Evolutionary conservation across 2,329 filamentous ascomycete genomes (phyloP).

Genomic region (Pseudogymnoascus sp.): DNA sequence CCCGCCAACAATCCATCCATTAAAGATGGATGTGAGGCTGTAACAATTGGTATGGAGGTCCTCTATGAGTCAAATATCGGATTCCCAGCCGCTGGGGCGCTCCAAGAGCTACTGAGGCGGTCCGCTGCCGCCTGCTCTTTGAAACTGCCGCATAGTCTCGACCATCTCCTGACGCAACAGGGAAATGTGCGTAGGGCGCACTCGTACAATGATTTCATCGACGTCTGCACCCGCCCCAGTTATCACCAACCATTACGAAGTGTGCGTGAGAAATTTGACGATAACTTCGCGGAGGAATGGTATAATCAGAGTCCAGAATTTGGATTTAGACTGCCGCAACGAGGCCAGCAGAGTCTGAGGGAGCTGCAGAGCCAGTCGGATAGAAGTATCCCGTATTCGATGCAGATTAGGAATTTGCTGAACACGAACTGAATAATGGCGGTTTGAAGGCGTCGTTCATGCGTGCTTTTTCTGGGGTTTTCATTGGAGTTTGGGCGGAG

Average conservation of each 20-base stretch:
- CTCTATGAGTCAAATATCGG: constrained; percentile 23
- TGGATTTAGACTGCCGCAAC: constrained; percentile 14
- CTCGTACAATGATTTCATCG: constrained; percentile 24
- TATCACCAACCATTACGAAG: constrained; percentile 24
- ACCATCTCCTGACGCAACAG: constrained; percentile 13
- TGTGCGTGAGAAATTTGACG: constrained; percentile 23
- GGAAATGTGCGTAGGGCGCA: constrained; percentile 8
- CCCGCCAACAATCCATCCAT: constrained; percentile 15
- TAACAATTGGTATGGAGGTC: constrained; percentile 23
- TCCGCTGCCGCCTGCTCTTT: constrained; percentile 21
- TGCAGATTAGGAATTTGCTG: constrained; percentile 27
- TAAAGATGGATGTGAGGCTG: constrained; percentile 22
- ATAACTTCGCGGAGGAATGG: constrained; percentile 26
- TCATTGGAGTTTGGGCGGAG: neutral
- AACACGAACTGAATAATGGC: constrained; percentile 19
- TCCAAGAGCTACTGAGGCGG: constrained; percentile 25
- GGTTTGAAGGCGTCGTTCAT: neutral
- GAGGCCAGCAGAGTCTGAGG: neutral
- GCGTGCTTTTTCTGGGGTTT: neutral
- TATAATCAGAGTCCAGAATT: constrained; percentile 14
- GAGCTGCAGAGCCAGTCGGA: constrained; percentile 17
- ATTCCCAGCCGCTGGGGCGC: constrained; percentile 25
- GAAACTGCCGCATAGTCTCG: constrained; percentile 18
- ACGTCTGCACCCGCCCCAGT: constrained; percentile 25
- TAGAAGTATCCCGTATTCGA: constrained; percentile 22